Evolutionary conservation across 225 moss, liverwort and hornwort genomes (phyloP).

Genomic region (Asterella californica): DNA sequence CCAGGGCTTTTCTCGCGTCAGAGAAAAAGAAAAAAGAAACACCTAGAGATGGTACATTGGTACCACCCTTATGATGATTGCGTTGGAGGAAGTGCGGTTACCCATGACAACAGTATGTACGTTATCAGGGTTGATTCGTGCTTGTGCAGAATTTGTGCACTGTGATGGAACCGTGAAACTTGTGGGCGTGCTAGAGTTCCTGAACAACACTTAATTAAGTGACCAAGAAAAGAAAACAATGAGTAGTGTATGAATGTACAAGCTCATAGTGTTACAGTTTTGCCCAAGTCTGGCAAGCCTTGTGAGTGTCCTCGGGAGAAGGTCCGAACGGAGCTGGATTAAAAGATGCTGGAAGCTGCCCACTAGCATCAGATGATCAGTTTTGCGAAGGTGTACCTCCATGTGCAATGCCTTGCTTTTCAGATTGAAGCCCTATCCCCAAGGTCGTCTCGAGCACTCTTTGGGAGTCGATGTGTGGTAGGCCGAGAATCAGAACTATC

Average conservation of each 20-base stretch:
- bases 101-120: no score
- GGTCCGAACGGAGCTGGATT: background rate
- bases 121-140: no score
- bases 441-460: background rate
- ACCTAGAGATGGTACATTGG: background rate
- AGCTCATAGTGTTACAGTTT: background rate
- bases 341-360: background rate
- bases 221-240: background rate
- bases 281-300: background rate
- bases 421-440: background rate
- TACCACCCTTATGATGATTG: no score
- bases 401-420: slow-evolving; percentile 1
- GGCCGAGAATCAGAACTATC: background rate
- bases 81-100: no score
- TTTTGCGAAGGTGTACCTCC: background rate
- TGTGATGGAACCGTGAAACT: background rate
- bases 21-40: no score
- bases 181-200: background rate
- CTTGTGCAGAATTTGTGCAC: no score
- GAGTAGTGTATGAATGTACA: no score
- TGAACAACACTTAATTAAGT: background rate
- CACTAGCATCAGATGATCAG: background rate
- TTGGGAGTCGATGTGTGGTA: background rate
- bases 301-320: background rate
- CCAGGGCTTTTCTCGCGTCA: no score